Evolutionary conservation across 1,284 basidiomycete genomes (phyloP).

Genomic region (Cryptococcus sp.): DNA sequence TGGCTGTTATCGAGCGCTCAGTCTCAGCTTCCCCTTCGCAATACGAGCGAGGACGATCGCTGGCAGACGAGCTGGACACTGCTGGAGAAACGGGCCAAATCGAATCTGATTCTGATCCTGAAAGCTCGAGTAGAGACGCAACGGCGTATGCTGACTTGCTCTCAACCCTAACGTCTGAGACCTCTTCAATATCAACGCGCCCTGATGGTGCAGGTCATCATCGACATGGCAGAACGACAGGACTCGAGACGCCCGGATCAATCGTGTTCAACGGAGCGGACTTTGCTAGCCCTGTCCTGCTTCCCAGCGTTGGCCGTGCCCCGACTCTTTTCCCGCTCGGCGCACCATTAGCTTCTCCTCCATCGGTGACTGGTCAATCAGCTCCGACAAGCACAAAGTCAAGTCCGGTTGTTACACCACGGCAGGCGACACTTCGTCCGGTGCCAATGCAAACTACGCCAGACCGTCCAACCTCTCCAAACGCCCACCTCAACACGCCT

Average conservation of each 20-base stretch:
- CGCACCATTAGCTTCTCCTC: not conserved
- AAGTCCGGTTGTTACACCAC: not conserved
- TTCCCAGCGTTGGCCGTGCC: not conserved
- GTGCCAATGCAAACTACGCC: not conserved
- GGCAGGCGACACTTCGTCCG: not conserved
- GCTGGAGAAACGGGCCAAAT: not conserved
- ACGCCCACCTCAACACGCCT: conserved; percentile 1
- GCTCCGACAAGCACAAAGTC: not conserved
- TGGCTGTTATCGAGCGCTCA: conserved; percentile 11
- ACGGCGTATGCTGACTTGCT: not conserved
- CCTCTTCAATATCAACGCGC: conserved; percentile 1
- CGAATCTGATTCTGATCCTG: not conserved
- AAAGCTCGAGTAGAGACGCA: not conserved
- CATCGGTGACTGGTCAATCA: not conserved
- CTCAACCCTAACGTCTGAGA: conserved; percentile 4
- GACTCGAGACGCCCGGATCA: conserved; percentile 11
- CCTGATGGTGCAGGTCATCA: conserved; percentile 14
- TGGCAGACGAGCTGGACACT: not conserved
- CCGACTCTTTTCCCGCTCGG: not conserved
- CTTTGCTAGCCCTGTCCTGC: conserved; percentile 8
- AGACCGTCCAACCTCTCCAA: not conserved
- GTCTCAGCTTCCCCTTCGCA: not conserved
- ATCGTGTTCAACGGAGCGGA: conserved; percentile 28
- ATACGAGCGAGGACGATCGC: not conserved
- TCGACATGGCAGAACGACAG: conserved; percentile 7